A percentile compares a stretch with the other conserved stretches of the same genome.
These are phyloP conservation scores for Prunus persica DNA, from an alignment of 306 rosid species.

Conservation along the genomic window DNA sequence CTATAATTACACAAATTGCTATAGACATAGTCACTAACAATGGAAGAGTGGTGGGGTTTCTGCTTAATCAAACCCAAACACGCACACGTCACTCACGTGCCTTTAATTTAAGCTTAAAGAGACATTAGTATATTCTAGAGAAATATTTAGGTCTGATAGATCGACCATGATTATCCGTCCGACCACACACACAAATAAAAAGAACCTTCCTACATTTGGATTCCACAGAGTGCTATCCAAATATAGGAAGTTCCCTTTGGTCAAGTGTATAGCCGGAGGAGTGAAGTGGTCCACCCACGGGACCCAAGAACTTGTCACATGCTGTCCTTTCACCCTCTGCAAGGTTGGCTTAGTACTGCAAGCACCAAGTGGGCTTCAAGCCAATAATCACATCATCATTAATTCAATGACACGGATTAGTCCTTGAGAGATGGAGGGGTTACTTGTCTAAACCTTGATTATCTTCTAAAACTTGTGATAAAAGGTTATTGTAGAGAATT, in stretches of 20 bases:
- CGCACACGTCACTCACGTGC: constrained; percentile 10
- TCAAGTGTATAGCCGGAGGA: too few species aligned
- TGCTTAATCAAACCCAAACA: constrained; percentile 4
- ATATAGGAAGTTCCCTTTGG: too few species aligned
- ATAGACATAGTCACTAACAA: neutral
- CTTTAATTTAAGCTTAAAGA: neutral
- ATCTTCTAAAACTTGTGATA: neutral
- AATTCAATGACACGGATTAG: neutral
- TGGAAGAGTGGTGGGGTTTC: constrained; percentile 2
- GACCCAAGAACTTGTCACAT: too few species aligned
- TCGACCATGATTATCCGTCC: too few species aligned
- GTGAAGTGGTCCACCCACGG: too few species aligned
- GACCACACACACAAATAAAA: too few species aligned
- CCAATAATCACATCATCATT: neutral
- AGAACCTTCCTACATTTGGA: too few species aligned
- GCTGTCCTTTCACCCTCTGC: neutral
- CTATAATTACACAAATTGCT: neutral
- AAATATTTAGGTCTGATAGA: fast-evolving
- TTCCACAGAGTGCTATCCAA: too few species aligned
- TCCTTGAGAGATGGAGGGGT: neutral
- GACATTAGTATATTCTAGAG: too few species aligned
- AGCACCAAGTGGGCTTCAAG: neutral
- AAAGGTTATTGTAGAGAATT: neutral
- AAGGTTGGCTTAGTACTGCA: neutral
- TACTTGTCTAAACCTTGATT: neutral